phyloP scores from a whole-genome alignment of 352 stramenopile genomes.

The Pythium oligandrum region DNA sequence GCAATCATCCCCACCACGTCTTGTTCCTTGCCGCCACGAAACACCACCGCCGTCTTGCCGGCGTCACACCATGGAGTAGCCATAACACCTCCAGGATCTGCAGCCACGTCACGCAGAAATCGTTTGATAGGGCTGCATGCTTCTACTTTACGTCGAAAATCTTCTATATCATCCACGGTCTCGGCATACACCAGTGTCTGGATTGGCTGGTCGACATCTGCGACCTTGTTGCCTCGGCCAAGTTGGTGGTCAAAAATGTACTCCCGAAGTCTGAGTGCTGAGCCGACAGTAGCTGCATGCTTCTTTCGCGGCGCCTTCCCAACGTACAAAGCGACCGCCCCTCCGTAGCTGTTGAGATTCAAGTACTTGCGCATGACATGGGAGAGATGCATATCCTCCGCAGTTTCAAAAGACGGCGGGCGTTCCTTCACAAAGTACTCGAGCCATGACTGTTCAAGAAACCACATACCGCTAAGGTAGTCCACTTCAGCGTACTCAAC shows the following conservation, averaged over 20 bases:
- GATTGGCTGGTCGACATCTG: conserved; percentile 35
- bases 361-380: conserved; percentile 64
- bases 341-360: conserved; percentile 59
- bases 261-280: conserved; percentile 44
- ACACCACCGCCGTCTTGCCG: conserved; percentile 48
- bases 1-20: conserved; percentile 33
- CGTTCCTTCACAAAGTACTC: conserved; percentile 63
- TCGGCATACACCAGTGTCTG: conserved; percentile 51
- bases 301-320: conserved; percentile 30
- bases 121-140: conserved; percentile 14
- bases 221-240: conserved; percentile 56
- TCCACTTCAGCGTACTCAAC: conserved; percentile 42
- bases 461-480: conserved; percentile 67
- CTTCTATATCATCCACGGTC: conserved; percentile 34
- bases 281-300: conserved; percentile 39
- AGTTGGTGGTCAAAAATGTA: conserved; percentile 59
- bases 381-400: conserved; percentile 59
- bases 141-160: conserved; percentile 34
- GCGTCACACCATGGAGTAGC: conserved; percentile 30
- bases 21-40: conserved; percentile 43
- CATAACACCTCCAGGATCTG: background rate
- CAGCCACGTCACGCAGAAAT: background rate
- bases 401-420: conserved; percentile 39
- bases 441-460: conserved; percentile 53
- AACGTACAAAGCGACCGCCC: conserved; percentile 27